These are phyloP conservation scores for Cladophialophora carrionii DNA, from an alignment of 2,329 filamentous ascomycete species.

Conservation along the genomic window DNA sequence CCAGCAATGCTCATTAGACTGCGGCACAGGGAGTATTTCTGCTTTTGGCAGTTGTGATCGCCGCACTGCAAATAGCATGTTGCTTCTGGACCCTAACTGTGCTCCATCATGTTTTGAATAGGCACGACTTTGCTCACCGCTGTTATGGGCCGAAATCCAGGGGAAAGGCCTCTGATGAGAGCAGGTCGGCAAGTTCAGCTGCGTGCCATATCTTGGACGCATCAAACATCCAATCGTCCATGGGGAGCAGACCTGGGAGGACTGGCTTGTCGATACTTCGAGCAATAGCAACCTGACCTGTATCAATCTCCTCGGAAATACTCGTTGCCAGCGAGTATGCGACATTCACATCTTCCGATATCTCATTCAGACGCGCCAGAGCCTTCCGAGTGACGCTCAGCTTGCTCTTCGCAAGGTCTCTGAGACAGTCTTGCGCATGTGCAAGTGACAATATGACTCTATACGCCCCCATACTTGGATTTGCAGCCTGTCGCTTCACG, in stretches of 20 bases:
- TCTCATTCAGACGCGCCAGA: neutral
- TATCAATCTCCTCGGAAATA: neutral
- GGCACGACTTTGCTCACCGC: neutral
- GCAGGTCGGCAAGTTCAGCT: constrained; percentile 3
- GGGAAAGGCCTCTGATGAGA: constrained; percentile 2
- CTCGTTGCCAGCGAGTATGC: neutral
- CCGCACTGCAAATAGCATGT: neutral
- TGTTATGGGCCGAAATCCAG: neutral
- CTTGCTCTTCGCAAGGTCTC: constrained; percentile 4
- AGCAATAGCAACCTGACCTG: neutral
- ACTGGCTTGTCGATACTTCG: neutral
- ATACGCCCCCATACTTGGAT: constrained; percentile 1
- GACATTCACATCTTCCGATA: constrained; percentile 7
- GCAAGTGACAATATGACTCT: constrained; percentile 8
- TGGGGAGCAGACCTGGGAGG: neutral
- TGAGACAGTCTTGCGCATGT: constrained; percentile 5
- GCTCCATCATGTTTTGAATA: neutral
- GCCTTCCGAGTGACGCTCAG: neutral
- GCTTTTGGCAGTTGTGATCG: neutral
- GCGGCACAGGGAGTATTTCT: neutral
- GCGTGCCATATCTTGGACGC: neutral
- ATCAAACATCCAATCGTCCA: neutral
- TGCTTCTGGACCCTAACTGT: neutral
- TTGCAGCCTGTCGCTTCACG: neutral
- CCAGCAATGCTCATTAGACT: neutral